These are phyloP conservation scores for Cyberlindnera euphorbiiphila DNA, from an alignment of 805 yeast genomes.

Conservation along the genomic window DNA sequence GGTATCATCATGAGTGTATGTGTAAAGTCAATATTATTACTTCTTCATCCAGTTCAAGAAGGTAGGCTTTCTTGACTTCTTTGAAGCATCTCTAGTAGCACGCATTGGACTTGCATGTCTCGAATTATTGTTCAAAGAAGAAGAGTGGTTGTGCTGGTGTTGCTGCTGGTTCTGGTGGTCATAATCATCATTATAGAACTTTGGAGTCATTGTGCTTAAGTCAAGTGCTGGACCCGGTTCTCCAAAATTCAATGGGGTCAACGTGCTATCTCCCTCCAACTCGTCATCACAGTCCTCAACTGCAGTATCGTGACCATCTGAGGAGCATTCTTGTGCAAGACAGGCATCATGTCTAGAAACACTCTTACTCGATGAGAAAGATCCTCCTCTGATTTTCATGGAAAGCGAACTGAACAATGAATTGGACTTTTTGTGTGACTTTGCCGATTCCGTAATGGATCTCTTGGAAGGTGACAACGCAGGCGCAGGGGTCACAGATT, in stretches of 20 bases:
- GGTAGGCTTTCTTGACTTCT: conserved; percentile 9
- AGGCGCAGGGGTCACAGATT: background rate
- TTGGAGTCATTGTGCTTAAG: conserved; percentile 25
- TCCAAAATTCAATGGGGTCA: conserved; percentile 27
- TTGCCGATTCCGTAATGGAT: conserved; percentile 6
- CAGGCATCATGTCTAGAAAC: background rate
- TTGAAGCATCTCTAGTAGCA: conserved; percentile 3
- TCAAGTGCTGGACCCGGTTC: conserved; percentile 30
- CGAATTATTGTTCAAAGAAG: background rate
- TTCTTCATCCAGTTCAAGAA: conserved; percentile 17
- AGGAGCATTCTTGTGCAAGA: background rate
- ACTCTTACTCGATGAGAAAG: conserved; percentile 15
- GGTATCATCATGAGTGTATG: no score
- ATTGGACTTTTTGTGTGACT: conserved; percentile 23
- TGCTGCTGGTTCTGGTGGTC: conserved; percentile 32
- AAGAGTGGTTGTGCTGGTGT: background rate
- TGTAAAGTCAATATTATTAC: no score
- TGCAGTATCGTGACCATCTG: background rate
- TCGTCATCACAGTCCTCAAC: conserved; percentile 10
- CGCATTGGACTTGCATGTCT: background rate
- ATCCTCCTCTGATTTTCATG: conserved; percentile 19
- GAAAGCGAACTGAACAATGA: conserved; percentile 21
- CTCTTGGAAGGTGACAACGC: conserved; percentile 11
- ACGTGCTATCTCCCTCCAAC: conserved; percentile 22
- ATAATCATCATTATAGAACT: conserved; percentile 63